These are phyloP conservation scores for Simmondsia chinensis DNA, from an alignment of 148 eudicot genomes.

Conservation along the genomic window DNA sequence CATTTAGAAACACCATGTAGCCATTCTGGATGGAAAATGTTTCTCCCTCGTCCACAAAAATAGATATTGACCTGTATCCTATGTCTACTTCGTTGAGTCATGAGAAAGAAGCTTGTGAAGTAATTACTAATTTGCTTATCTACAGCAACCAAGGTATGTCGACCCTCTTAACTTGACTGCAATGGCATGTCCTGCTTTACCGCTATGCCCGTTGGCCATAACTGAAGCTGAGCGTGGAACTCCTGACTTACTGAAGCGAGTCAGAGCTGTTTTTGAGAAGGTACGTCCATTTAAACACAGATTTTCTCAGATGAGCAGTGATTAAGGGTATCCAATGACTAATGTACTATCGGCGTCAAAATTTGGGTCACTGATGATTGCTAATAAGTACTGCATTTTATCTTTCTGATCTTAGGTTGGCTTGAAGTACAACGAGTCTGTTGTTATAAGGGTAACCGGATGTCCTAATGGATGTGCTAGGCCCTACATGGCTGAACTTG, in stretches of 20 bases:
- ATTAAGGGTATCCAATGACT: too few species aligned
- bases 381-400: not conserved
- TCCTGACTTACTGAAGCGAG: conserved; percentile 83
- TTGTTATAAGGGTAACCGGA: conserved; percentile 82
- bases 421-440: conserved; percentile 63
- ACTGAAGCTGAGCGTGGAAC: conserved; percentile 98
- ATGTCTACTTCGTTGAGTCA: too few species aligned
- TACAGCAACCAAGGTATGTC: conserved; percentile 65
- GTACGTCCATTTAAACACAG: conserved; percentile 21
- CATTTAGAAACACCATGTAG: too few species aligned
- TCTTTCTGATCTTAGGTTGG: conserved; percentile 73
- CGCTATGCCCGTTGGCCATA: conserved; percentile 92
- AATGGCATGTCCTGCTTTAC: conserved; percentile 97
- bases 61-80: too few species aligned
- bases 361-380: not conserved
- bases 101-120: not conserved
- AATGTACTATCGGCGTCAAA: too few species aligned
- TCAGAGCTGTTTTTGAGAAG: conserved; percentile 89
- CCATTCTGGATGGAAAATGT: too few species aligned
- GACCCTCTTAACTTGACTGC: conserved; percentile 92
- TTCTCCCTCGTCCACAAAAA: too few species aligned
- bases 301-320: not conserved
- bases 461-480: conserved; percentile 99
- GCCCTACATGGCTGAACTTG: conserved; percentile 99
- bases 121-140: conserved; percentile 8